A percentile compares a stretch with the other conserved stretches of the same genome.
Evolutionary conservation across 148 eudicot species (phyloP).

Genomic region (Limonium bicolor): DNA sequence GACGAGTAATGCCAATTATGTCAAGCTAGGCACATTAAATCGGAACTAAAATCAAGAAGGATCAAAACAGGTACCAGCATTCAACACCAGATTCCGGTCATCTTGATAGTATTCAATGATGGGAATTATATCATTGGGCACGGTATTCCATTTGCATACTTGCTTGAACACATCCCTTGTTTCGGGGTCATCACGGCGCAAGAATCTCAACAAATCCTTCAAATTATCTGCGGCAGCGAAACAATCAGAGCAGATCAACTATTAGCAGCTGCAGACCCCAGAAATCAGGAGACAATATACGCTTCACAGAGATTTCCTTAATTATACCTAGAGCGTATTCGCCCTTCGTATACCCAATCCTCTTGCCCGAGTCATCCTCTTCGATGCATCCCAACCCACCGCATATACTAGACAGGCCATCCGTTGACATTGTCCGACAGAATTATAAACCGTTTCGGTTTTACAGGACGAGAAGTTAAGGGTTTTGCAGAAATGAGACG

Average conservation of each 20-base stretch:
- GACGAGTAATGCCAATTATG: not conserved
- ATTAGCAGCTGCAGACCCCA: not conserved
- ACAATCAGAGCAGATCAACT: not conserved
- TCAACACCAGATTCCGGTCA: slow-evolving; percentile 62
- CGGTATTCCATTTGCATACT: not conserved
- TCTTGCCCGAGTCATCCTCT: slow-evolving; percentile 38
- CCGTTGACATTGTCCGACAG: slow-evolving; percentile 59
- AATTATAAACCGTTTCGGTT: too few species aligned
- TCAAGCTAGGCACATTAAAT: not conserved
- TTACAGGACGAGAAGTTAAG: too few species aligned
- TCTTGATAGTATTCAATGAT: slow-evolving; percentile 63
- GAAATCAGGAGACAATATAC: not conserved
- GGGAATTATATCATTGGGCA: slow-evolving; percentile 48
- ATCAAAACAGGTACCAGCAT: slow-evolving; percentile 42
- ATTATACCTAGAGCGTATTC: slow-evolving; percentile 52
- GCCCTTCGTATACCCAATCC: slow-evolving; percentile 30
- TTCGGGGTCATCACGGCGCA: not conserved
- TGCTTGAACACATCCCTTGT: not conserved
- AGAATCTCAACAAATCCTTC: not conserved
- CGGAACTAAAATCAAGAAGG: not conserved
- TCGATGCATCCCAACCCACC: slow-evolving; percentile 55
- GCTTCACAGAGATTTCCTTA: not conserved
- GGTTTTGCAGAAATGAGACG: too few species aligned
- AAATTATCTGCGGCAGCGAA: not conserved
- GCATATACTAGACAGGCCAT: slow-evolving; percentile 62